Evolutionary conservation across 345 rosid genomes (phyloP), one percentile per base, ranked within the genome.

Genomic region (Eucalyptus urophylla): DNA sequence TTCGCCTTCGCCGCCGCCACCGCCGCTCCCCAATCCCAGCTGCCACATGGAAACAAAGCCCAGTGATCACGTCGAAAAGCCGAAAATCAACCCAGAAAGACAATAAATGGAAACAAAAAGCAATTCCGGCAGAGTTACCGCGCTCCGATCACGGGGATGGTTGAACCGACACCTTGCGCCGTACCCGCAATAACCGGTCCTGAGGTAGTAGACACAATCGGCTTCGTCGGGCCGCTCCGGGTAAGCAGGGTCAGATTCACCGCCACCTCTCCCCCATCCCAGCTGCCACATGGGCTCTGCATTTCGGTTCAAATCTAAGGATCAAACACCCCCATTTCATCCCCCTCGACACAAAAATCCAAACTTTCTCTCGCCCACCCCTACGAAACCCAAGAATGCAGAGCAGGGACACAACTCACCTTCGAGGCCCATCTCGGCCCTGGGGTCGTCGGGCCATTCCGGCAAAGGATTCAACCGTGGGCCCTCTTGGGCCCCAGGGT

Each of bases 81-180:
- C 88, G 67, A 37, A 40, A 49, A 49, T 2, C 72, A 7, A 14
- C 37, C 67, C 67, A 8, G 33, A 60, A 44, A n/a, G 37, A n/a
- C 40, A 22, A 22, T 5, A 80, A 67, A 90, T 65, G 43, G 81
- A 43, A n/a, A 87, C 40, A 87, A 83, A 43, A 65, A 56, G 76
- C 86, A 56, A 90, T 50, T 62, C 86, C 45, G 19, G 51, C 54
- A 27, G 49, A 49, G 90, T 93, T 95, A 98, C 99, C 95, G 90
- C 90, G 86, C 90, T 91, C 67, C 96, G 96, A 91, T 97, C 96
- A 76, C 92, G 97, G 51, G 99, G 99, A 90, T 98, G 99, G 91
- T 98, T 98, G 95, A 93, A 98, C 93, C 98, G 98, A 94, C 99
- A 98, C 92, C 97, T 93, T 1, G 94, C 85, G 44, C 99, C 97